phyloP scores from a whole-genome alignment of 768 basidiomycete species.

The Lactarius vividus region DNA sequence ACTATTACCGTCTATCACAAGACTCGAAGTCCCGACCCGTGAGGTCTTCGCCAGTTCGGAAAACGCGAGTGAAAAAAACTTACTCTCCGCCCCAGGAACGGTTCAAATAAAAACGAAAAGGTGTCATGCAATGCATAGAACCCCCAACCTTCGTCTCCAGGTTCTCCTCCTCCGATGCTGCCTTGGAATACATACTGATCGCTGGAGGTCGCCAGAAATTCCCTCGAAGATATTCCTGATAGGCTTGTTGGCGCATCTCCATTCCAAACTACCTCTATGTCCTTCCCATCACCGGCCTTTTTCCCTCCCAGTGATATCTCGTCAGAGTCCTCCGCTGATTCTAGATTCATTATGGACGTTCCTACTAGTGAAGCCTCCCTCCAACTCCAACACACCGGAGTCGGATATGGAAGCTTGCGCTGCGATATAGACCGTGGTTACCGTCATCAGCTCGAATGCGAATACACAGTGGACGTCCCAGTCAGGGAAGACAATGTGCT shows the following conservation, averaged over 20 bases:
- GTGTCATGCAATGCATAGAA: constrained; percentile 3
- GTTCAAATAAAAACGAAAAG: background rate
- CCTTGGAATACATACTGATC: background rate
- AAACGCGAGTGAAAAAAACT: background rate
- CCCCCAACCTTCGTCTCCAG: background rate
- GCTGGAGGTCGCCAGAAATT: background rate
- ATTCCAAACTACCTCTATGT: background rate
- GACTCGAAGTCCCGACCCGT: background rate
- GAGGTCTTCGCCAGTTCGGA: background rate
- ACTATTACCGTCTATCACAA: background rate
- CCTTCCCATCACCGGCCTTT: constrained; percentile 2
- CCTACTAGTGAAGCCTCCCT: background rate
- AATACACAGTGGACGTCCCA: background rate
- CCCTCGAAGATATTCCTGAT: constrained; percentile 3
- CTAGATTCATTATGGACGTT: constrained; percentile 1
- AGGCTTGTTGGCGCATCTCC: background rate
- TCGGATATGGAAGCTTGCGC: background rate
- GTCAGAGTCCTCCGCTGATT: constrained; percentile 17
- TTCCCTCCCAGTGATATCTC: constrained; percentile 16
- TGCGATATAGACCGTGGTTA: background rate
- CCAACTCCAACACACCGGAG: constrained; percentile 14
- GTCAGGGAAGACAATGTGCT: background rate
- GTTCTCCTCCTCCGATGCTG: background rate
- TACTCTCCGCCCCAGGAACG: background rate
- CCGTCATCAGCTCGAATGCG: background rate